Evolutionary conservation across 192 early-diverging fungal species (phyloP), one percentile per base, ranked within the genome.

Genomic region (Coemansia sp.): DNA sequence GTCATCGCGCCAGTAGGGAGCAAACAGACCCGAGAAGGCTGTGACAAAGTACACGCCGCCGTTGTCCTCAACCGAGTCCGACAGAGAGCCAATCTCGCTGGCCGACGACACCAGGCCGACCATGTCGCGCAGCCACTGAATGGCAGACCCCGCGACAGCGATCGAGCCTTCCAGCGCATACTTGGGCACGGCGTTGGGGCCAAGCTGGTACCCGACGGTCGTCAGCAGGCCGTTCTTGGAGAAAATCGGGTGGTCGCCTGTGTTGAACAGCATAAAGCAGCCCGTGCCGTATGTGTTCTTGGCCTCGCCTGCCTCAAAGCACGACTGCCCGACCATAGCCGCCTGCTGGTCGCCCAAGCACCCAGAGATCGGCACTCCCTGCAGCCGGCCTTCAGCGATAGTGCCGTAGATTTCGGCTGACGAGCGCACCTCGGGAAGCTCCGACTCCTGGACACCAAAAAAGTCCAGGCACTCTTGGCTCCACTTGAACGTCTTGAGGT

Each of bases 271-370:
- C 92, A 95, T 93, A 74, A 97, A 97, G 79, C 93, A 94, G 29
- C 93, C 95, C 24, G 95, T 97, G 38, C 95, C 94, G 78, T 95
- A 95, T 8, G 95, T 97, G 82, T 94, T 97, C 83, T 97, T 97
- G 56, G 89, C 87, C 69, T 92, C 87, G 4, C 95, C 95, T 4
- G 86, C 77, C 41, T 85, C 66, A 66, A 93, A 92, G 77, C 95
- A 97, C 59, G 87, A 86, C 70, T 97, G 95, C n/a, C 95, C 95
- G 24, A 97, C 93, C 35, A 94, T 83, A 17, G 95, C 95, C 12
- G 93, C 91, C 70, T 97, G 95, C 69, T 97, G 95, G 76, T 97
- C 95, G 52, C 95, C 95, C 34, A 97, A 72, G 65, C 89, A 90
- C 0, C 95, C 95, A n/a, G 91, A 68, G 40, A 97, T 87, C 1